A percentile compares a stretch with the other conserved stretches of the same genome.
These are phyloP conservation scores for Fraxinus dipetala DNA, from an alignment of 305 asterid genomes.

Conservation along the genomic window DNA sequence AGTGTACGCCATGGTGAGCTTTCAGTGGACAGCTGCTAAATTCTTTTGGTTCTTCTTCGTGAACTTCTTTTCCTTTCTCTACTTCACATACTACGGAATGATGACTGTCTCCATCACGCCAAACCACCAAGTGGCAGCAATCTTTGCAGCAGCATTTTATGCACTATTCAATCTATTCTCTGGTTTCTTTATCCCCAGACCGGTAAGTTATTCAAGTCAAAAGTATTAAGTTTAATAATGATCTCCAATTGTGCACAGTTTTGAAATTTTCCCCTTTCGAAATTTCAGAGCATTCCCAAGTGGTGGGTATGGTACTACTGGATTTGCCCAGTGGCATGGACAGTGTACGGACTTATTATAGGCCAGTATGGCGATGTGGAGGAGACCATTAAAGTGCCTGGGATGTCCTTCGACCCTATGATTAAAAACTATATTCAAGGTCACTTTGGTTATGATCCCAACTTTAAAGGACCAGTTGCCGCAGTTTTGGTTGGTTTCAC, in stretches of 20 bases:
- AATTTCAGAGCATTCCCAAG: constrained; percentile 47
- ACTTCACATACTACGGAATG: constrained; percentile 81
- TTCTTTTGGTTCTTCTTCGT: constrained; percentile 70
- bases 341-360: constrained; percentile 55
- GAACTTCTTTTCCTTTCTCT: constrained; percentile 61
- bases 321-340: constrained; percentile 75
- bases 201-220: constrained; percentile 41
- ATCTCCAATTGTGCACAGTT: neutral
- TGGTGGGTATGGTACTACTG: constrained; percentile 69
- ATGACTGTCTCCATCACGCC: constrained; percentile 79
- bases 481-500: constrained; percentile 51
- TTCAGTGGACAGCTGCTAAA: constrained; percentile 63
- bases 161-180: constrained; percentile 70
- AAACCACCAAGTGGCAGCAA: constrained; percentile 61
- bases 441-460: constrained; percentile 49
- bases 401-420: constrained; percentile 23
- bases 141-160: constrained; percentile 63
- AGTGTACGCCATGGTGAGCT: constrained; percentile 66
- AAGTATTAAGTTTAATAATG: neutral
- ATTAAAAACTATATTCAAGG: constrained; percentile 39
- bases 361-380: constrained; percentile 58
- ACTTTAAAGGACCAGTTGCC: constrained; percentile 58
- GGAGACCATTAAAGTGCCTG: constrained; percentile 34
- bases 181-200: constrained; percentile 73
- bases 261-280: neutral